phyloP scores from a whole-genome alignment of 495 filamentous ascomycete genomes.

The Letharia lupina region DNA sequence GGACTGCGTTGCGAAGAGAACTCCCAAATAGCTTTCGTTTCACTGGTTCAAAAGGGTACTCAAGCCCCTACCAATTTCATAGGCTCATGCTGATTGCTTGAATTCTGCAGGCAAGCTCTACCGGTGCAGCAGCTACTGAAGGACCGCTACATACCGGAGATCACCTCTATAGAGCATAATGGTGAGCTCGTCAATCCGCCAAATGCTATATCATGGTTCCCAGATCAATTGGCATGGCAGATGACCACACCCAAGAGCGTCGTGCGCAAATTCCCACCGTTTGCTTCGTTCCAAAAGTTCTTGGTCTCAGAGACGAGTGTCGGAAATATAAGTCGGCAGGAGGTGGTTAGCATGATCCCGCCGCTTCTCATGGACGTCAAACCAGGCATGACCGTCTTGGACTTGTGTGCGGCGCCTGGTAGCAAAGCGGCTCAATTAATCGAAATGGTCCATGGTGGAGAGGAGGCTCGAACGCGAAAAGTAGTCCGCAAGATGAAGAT shows the following conservation, averaged over 20 bases:
- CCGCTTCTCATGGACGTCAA: slow-evolving; percentile 84
- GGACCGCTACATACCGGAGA: slow-evolving; percentile 82
- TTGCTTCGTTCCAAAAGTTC: slow-evolving; percentile 93
- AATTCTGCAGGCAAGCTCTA: slow-evolving; percentile 59
- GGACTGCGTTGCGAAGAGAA: slow-evolving; percentile 68
- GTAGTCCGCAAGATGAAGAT: slow-evolving; percentile 46
- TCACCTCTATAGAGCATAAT: slow-evolving; percentile 72
- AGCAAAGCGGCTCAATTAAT: slow-evolving; percentile 94
- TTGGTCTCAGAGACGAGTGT: slow-evolving; percentile 95
- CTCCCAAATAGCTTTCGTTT: slow-evolving; percentile 96
- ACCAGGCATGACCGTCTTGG: slow-evolving; percentile 85
- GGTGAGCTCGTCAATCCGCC: slow-evolving; percentile 74
- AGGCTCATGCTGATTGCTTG: slow-evolving; percentile 1
- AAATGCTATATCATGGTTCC: slow-evolving; percentile 76
- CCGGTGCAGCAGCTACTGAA: slow-evolving; percentile 76
- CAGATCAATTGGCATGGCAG: slow-evolving; percentile 84
- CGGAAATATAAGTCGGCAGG: slow-evolving; percentile 94
- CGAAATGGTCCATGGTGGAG: slow-evolving; percentile 85
- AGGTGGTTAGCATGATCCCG: slow-evolving; percentile 97
- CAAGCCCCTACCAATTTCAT: neutral
- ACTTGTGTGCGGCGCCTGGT: slow-evolving; percentile 92
- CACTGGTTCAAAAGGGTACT: slow-evolving; percentile 76
- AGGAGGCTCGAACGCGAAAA: slow-evolving; percentile 70
- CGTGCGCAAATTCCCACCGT: slow-evolving; percentile 81
- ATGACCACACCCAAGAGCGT: slow-evolving; percentile 96